Evolutionary conservation across 257 asterid genomes (phyloP).

Genomic region (Lavandula angustifolia): DNA sequence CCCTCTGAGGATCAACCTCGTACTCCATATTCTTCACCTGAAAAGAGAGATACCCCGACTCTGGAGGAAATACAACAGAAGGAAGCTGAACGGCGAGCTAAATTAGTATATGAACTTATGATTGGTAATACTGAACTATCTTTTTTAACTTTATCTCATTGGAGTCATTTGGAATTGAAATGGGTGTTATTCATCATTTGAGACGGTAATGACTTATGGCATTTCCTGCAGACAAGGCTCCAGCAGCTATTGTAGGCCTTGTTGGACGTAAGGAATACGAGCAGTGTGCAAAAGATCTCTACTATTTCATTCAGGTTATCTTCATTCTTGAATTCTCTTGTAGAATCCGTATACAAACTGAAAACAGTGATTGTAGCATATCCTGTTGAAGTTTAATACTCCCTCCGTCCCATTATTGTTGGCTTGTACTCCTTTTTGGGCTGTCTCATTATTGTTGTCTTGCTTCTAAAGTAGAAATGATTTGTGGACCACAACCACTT

Average conservation of each 20-base stretch:
- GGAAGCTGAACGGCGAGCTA: slow-evolving; percentile 90
- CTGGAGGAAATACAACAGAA: slow-evolving; percentile 61
- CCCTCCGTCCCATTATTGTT: too few species aligned
- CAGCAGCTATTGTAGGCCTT: slow-evolving; percentile 84
- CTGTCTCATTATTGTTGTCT: too few species aligned
- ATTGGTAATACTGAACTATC: slow-evolving; percentile 54
- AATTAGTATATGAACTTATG: slow-evolving; percentile 66
- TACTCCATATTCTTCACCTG: slow-evolving; percentile 55
- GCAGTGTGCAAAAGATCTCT: slow-evolving; percentile 87
- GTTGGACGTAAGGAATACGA: slow-evolving; percentile 91
- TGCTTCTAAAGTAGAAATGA: too few species aligned
- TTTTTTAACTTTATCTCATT: slow-evolving; percentile 8
- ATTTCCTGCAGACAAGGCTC: slow-evolving; percentile 78
- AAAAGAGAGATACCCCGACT: slow-evolving; percentile 45
- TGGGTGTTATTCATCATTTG: slow-evolving; percentile 1
- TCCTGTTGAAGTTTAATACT: not conserved
- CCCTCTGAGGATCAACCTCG: slow-evolving; percentile 46
- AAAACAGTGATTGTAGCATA: not conserved
- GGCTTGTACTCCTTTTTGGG: too few species aligned
- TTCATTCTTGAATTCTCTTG: slow-evolving; percentile 19
- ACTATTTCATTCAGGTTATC: slow-evolving; percentile 90
- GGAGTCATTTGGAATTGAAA: not conserved
- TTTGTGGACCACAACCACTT: too few species aligned
- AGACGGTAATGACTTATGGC: slow-evolving; percentile 20
- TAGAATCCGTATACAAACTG: slow-evolving; percentile 1